Evolutionary conservation across 331 rosid genomes (phyloP).

Genomic region (Pyracantha coccinea): DNA sequence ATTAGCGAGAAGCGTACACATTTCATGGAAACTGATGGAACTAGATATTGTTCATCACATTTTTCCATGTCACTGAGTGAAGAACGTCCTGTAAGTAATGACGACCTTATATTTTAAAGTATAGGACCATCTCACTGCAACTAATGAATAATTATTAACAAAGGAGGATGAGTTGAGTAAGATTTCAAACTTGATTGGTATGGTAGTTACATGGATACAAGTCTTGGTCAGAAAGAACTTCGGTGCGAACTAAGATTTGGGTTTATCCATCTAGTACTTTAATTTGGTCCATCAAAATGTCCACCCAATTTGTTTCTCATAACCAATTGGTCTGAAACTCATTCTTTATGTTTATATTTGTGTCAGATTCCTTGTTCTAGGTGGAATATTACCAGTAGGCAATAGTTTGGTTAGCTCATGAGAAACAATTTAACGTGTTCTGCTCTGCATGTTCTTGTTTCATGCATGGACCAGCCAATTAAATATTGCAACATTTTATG

Average conservation of each 20-base stretch:
- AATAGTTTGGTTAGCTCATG: not conserved
- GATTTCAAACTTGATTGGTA: not conserved
- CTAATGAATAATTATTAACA: not conserved
- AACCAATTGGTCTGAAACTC: not conserved
- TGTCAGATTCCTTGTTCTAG: not conserved
- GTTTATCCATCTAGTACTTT: not conserved
- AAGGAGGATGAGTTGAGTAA: not conserved
- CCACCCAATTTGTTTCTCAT: not conserved
- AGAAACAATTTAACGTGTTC: not conserved
- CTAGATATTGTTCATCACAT: not conserved
- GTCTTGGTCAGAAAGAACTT: not conserved
- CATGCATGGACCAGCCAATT: not conserved
- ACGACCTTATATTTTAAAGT: not conserved
- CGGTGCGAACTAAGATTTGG: not conserved
- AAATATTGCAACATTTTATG: slow-evolving; percentile 9
- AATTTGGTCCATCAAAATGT: not conserved
- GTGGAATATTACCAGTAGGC: not conserved
- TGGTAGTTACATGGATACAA: not conserved
- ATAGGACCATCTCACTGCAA: not conserved
- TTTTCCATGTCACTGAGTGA: not conserved
- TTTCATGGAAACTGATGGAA: not conserved
- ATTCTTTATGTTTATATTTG: not conserved
- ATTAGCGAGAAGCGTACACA: not conserved
- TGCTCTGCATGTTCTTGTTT: slow-evolving; percentile 6
- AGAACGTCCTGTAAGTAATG: not conserved